phyloP scores from a whole-genome alignment of 768 basidiomycete genomes.

The Phaeotremella fagi region DNA sequence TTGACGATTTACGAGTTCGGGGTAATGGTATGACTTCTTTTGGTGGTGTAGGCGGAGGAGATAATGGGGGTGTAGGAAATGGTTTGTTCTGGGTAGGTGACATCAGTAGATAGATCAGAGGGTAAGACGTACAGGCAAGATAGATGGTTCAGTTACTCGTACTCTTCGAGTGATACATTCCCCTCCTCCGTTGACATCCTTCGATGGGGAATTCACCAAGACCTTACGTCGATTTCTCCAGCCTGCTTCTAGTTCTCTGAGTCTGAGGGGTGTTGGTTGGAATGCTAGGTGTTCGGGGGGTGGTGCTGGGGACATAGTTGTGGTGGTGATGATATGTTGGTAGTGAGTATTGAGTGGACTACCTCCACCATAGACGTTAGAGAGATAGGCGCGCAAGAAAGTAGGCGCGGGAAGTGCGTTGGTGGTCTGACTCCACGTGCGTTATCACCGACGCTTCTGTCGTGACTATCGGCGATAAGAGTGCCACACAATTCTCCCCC shows the following conservation, averaged over 20 bases:
- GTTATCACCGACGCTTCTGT: not conserved
- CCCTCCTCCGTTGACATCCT: not conserved
- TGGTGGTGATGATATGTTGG: not conserved
- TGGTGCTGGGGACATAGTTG: too few species aligned
- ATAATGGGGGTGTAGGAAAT: too few species aligned
- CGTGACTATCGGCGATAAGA: not conserved
- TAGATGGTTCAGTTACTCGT: too few species aligned
- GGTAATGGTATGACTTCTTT: too few species aligned
- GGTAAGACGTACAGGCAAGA: too few species aligned
- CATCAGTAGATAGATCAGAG: too few species aligned
- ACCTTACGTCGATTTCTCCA: slow-evolving; percentile 21
- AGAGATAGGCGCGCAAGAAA: not conserved
- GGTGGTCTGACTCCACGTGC: too few species aligned
- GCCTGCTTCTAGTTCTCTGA: slow-evolving; percentile 27
- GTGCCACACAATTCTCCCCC: not conserved
- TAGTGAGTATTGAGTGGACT: not conserved
- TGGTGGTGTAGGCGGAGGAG: too few species aligned
- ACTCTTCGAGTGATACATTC: too few species aligned
- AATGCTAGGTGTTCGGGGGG: not conserved
- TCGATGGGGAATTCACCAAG: not conserved
- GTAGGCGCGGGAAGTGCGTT: not conserved
- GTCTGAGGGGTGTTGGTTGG: not conserved
- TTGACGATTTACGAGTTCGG: too few species aligned
- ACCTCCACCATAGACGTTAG: not conserved
- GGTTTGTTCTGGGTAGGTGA: too few species aligned